Base-by-base conservation (phyloP, 1,284 basidiomycete species). In the Ceratobasidium sp. region DNA sequence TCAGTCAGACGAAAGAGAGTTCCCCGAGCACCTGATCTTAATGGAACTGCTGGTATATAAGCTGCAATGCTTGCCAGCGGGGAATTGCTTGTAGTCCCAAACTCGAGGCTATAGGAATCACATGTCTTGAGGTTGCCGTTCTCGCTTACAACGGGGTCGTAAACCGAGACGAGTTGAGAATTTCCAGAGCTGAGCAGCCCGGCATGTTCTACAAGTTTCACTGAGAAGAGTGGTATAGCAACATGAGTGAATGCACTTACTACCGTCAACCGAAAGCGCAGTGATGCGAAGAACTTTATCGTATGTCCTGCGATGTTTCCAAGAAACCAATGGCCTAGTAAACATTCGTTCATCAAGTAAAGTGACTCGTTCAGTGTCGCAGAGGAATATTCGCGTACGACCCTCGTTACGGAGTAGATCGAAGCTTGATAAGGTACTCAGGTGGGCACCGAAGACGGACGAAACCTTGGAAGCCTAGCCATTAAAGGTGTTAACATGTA, bases 321-420 rank as follows among this genome's bases (percentile, higher is more conserved):
- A 70, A 23, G 65, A 70, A 18, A 70, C 43, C 28, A 70, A n/a
- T 8, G 65, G 65, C 14, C 41, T 53, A 21, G 36, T 53, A 32
- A 70, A 34, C 65, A 70, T 58, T 34, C 65, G 65, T 2, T 70
- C 53, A 28, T 70, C 65, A n/a, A 70, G 50, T 28, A 70, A 48
- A 18, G 65, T 41, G 21, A 70, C 65, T 14, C 53, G 53, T 9
- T 70, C 53, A 2, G 41, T 70, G 41, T 48, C 65, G 23, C 65
- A 58, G 2, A 70, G 28, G n/a, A 70, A 70, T 46, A 70, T 23
- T 23, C 36, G 41, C 10, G 43, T 12, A 8, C 16, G 41, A 41
- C 58, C 30, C n/a, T 41, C 30, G 41, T 58, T 46, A 6, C 53
- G 65, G 10, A 70, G 18, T n/a, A 52, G 16, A 32, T 70, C 65